These are phyloP conservation scores for Lipomyces mesembrius DNA, from an alignment of 805 yeast genomes.

Conservation along the genomic window DNA sequence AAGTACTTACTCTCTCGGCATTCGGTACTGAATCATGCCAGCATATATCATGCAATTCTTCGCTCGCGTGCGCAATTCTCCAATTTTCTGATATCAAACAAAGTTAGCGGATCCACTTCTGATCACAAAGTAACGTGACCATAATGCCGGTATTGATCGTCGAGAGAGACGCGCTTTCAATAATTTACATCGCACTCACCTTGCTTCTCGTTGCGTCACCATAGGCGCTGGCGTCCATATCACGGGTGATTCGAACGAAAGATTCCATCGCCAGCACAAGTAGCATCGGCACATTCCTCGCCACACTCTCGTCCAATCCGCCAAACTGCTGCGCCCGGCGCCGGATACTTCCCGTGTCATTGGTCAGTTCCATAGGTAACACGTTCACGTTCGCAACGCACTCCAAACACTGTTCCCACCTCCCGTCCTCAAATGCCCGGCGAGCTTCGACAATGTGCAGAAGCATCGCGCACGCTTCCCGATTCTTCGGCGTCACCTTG, in stretches of 20 bases:
- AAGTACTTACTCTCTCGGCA: slow-evolving; percentile 61
- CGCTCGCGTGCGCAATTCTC: slow-evolving; percentile 64
- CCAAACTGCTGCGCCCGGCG: slow-evolving; percentile 69
- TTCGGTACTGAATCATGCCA: slow-evolving; percentile 89
- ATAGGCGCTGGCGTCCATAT: slow-evolving; percentile 43
- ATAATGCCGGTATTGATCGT: neutral
- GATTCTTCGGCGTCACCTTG: slow-evolving; percentile 58
- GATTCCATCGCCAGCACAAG: slow-evolving; percentile 82
- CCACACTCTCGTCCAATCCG: slow-evolving; percentile 67
- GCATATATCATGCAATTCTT: slow-evolving; percentile 92
- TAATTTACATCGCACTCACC: slow-evolving; percentile 40
- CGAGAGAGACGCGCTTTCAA: neutral
- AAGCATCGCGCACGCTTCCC: slow-evolving; percentile 67
- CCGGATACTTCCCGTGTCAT: slow-evolving; percentile 61
- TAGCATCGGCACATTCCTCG: slow-evolving; percentile 78
- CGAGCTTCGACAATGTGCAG: slow-evolving; percentile 72
- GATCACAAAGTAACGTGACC: neutral
- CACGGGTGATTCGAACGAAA: slow-evolving; percentile 57
- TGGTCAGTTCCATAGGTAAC: slow-evolving; percentile 59
- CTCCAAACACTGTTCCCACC: slow-evolving; percentile 63
- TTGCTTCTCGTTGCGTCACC: slow-evolving; percentile 36
- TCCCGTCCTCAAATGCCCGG: slow-evolving; percentile 57
- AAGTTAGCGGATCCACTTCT: slow-evolving; percentile 5
- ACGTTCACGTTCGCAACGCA: slow-evolving; percentile 63
- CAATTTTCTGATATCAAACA: slow-evolving; percentile 52